A percentile compares a stretch with the other conserved stretches of the same genome.
Conservation (phyloP, 495 filamentous ascomycete genomes). For the Talaromyces nanjingensis region DNA sequence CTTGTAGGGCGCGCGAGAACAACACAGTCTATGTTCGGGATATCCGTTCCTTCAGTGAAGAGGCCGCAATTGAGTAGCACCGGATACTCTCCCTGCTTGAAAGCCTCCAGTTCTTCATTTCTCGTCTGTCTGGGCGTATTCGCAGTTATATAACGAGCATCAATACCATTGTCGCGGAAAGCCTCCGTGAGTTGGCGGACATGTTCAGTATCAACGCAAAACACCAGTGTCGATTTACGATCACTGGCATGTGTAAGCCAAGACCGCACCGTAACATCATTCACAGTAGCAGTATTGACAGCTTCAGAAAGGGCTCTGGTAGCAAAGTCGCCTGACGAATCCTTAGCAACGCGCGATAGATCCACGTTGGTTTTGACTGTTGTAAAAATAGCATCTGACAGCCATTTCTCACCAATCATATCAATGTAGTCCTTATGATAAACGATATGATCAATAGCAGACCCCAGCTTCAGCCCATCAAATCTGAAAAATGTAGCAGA, state of each 20-base stretch:
- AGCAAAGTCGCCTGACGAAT: conserved; percentile 71
- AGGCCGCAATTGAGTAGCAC: conserved; percentile 93
- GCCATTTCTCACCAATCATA: conserved; percentile 85
- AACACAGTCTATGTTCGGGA: conserved; percentile 94
- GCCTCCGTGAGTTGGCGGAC: conserved; percentile 61
- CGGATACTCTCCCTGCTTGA: conserved; percentile 68
- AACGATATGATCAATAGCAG: conserved; percentile 90
- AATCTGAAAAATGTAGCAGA: conserved; percentile 87
- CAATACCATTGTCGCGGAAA: conserved; percentile 71
- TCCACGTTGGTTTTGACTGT: conserved; percentile 80
- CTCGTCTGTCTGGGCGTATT: conserved; percentile 61
- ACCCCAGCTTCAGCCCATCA: conserved; percentile 80
- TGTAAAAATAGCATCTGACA: conserved; percentile 84
- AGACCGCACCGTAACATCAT: conserved; percentile 72
- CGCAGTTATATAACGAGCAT: conserved; percentile 77
- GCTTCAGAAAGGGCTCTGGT: conserved; percentile 62
- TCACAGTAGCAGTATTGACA: conserved; percentile 71
- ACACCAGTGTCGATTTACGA: conserved; percentile 82
- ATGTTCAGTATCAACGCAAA: conserved; percentile 86
- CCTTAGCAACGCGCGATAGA: conserved; percentile 58
- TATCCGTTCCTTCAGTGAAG: conserved; percentile 95
- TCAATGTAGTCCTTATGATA: conserved; percentile 97
- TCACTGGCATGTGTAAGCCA: conserved; percentile 71
- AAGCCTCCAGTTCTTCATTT: conserved; percentile 61
- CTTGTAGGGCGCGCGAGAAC: conserved; percentile 82